These are phyloP conservation scores for Sphagnum contortum DNA, from an alignment of 225 moss, liverwort and hornwort genomes.

Conservation along the genomic window DNA sequence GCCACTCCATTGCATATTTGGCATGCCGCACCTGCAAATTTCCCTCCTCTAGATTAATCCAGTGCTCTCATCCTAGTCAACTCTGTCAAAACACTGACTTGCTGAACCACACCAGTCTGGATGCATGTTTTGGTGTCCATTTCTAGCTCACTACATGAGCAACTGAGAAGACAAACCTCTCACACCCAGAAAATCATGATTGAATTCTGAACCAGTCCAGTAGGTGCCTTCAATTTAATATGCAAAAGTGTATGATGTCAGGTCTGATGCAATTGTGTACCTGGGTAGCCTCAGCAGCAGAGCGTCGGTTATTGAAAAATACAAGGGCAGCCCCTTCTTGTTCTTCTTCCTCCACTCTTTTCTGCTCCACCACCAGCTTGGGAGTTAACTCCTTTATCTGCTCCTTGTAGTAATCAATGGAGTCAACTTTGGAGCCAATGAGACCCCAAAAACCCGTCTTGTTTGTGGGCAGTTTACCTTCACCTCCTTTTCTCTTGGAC, in stretches of 20 bases:
- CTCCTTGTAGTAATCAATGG: conserved; percentile 27
- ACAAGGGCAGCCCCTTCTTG: conserved; percentile 50
- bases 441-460: conserved; percentile 32
- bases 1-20: not conserved
- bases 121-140: too few relatives aligned
- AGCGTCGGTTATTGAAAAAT: conserved; percentile 64
- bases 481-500: conserved; percentile 33
- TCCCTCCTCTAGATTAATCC: not conserved
- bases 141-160: too few relatives aligned
- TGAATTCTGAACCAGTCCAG: too few relatives aligned
- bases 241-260: conserved; percentile 2
- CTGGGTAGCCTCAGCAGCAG: conserved; percentile 84
- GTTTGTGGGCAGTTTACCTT: conserved; percentile 25
- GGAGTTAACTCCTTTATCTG: conserved; percentile 14
- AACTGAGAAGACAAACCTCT: too few relatives aligned
- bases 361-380: conserved; percentile 33
- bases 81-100: too few relatives aligned
- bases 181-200: too few relatives aligned
- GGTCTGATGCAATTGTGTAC: conserved; percentile 3
- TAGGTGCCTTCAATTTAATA: too few relatives aligned
- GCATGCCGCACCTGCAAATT: not conserved
- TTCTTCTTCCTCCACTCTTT: conserved; percentile 9
- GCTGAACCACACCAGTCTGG: too few relatives aligned
- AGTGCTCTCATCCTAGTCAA: not conserved
- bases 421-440: conserved; percentile 29